Percentiles rank a stretch among this genome's conserved stretches.
Evolutionary conservation across 2,329 filamentous ascomycete genomes (phyloP).

Genomic region (Byssoonygena ceratinophila): DNA sequence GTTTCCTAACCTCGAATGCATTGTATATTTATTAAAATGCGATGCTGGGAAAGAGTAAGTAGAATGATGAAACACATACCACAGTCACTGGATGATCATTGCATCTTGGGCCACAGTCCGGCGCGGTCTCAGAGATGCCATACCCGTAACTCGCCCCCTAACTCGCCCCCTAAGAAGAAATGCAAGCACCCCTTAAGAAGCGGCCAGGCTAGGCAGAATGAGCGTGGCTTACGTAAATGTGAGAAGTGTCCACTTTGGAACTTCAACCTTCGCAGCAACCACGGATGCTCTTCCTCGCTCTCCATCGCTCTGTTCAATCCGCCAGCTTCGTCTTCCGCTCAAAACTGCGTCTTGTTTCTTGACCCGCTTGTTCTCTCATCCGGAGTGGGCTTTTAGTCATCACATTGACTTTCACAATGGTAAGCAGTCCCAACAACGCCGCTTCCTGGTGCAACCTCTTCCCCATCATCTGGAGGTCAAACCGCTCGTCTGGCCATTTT

Average conservation of each 20-base stretch:
- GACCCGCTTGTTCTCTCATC: not conserved
- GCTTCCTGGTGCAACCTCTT: not conserved
- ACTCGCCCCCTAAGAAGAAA: too few relatives aligned
- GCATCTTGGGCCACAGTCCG: too few relatives aligned
- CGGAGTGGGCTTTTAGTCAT: slow-evolving; percentile 3
- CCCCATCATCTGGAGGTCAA: not conserved
- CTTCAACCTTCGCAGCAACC: slow-evolving; percentile 3
- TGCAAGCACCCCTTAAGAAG: not conserved
- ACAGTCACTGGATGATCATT: too few relatives aligned
- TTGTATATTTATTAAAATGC: too few relatives aligned
- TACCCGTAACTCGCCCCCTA: too few relatives aligned
- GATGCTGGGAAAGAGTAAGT: too few relatives aligned
- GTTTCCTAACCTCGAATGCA: too few relatives aligned
- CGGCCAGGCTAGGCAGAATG: not conserved
- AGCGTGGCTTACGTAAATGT: slow-evolving; percentile 5
- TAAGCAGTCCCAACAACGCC: slow-evolving; percentile 3
- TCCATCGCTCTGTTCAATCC: not conserved
- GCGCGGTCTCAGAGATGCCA: too few relatives aligned
- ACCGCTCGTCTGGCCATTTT: not conserved
- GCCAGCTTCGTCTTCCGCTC: not conserved
- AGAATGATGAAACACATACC: too few relatives aligned
- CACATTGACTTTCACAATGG: slow-evolving; percentile 12
- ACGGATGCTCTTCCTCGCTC: slow-evolving; percentile 5
- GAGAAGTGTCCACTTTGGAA: slow-evolving; percentile 9
- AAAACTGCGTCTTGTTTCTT: not conserved